Evolutionary conservation across 331 rosid genomes (phyloP).

Genomic region (Pyracantha coccinea): DNA sequence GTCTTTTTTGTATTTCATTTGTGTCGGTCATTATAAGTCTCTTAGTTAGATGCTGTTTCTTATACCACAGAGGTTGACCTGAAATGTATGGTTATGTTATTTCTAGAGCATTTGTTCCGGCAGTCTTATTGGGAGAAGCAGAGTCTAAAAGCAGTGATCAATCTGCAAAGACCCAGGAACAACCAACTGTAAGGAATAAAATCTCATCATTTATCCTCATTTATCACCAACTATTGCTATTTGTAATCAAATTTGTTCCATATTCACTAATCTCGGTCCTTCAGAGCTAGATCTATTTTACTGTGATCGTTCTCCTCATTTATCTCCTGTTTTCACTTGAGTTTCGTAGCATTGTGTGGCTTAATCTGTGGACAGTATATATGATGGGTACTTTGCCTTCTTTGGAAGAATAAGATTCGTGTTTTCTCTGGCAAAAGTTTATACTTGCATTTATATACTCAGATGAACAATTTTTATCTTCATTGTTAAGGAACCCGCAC

Average conservation of each 20-base stretch:
- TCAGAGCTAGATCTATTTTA: neutral
- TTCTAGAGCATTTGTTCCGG: slow-evolving; percentile 96
- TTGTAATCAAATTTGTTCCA: neutral
- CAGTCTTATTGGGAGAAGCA: slow-evolving; percentile 89
- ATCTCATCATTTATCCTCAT: neutral
- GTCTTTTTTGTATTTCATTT: neutral
- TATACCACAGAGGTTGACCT: neutral
- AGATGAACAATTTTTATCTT: neutral
- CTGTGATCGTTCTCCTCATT: neutral
- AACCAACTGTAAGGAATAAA: slow-evolving; percentile 57
- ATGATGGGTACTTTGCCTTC: neutral
- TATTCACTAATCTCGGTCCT: neutral
- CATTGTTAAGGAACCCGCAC: slow-evolving; percentile 43
- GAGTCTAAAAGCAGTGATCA: slow-evolving; percentile 72
- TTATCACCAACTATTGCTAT: too few species aligned
- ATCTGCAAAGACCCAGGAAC: slow-evolving; percentile 66
- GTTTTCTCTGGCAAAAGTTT: neutral
- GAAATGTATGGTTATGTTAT: slow-evolving; percentile 4
- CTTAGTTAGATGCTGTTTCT: neutral
- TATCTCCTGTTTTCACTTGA: neutral
- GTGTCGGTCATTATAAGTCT: neutral
- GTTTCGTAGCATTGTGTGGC: neutral
- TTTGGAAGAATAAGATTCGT: neutral
- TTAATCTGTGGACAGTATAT: neutral
- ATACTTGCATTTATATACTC: neutral